Conservation (phyloP, 352 stramenopile genomes). For the Pythium pyrilobum region DNA sequence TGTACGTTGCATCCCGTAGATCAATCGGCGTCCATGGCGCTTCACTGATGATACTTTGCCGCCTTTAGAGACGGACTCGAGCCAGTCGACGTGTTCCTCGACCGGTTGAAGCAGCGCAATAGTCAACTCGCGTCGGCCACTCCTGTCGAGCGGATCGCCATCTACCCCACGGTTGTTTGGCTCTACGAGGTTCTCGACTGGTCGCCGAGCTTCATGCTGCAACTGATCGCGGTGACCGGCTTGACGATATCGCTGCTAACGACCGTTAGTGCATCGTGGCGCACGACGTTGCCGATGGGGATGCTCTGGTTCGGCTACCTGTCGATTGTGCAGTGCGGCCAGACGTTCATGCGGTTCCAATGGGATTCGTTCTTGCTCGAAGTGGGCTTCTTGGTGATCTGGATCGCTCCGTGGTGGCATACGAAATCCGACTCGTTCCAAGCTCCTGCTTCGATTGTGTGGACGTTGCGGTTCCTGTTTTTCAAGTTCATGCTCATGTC, state of each 20-base stretch:
- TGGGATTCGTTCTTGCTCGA: constrained; percentile 92
- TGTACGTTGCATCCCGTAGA: constrained; percentile 32
- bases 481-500: constrained; percentile 96
- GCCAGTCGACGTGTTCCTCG: constrained; percentile 49
- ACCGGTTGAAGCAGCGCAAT: constrained; percentile 23
- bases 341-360: constrained; percentile 90
- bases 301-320: constrained; percentile 68
- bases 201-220: constrained; percentile 42
- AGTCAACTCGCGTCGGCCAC: constrained; percentile 7
- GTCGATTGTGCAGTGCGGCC: constrained; percentile 67
- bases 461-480: constrained; percentile 82
- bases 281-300: constrained; percentile 26
- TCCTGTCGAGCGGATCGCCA: constrained; percentile 14
- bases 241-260: constrained; percentile 26
- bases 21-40: no score
- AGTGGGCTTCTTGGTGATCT: constrained; percentile 65
- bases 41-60: not conserved
- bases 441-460: constrained; percentile 28
- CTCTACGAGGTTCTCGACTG: constrained; percentile 39
- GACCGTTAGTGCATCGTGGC: constrained; percentile 23
- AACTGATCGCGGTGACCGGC: constrained; percentile 37
- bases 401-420: constrained; percentile 37
- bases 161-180: constrained; percentile 54
- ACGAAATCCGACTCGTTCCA: constrained; percentile 20
- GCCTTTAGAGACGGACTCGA: constrained; percentile 43